phyloP scores from a whole-genome alignment of 2,329 filamentous ascomycete genomes.

The Xylogone sp. region DNA sequence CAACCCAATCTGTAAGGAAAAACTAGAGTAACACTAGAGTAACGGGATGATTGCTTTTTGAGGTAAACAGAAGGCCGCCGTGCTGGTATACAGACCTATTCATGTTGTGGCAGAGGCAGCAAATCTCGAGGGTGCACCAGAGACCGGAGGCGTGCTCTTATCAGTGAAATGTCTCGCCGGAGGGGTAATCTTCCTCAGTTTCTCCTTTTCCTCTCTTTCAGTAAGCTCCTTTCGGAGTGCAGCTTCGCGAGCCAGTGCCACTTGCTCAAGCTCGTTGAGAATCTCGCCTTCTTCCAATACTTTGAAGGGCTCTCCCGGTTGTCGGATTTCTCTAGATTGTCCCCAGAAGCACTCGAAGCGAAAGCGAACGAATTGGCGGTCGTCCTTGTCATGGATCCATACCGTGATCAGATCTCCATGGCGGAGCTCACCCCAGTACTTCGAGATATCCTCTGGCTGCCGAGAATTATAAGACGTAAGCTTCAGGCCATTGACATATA shows the following conservation, averaged over 20 bases:
- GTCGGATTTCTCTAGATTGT: constrained; percentile 16
- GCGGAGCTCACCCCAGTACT: constrained; percentile 65
- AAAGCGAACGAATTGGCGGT: constrained; percentile 23
- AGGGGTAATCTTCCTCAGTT: not conserved
- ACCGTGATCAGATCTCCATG: constrained; percentile 75
- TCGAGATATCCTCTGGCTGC: constrained; percentile 45
- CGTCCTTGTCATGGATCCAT: constrained; percentile 48
- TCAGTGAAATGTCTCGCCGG: not conserved
- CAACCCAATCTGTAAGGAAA: too few species aligned
- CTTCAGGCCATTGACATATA: constrained; percentile 70
- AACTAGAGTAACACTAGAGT: too few species aligned
- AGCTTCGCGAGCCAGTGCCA: constrained; percentile 17
- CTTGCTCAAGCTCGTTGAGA: constrained; percentile 19
- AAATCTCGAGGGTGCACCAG: not conserved
- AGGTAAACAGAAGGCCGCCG: too few species aligned
- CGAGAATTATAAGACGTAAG: constrained; percentile 55
- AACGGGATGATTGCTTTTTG: too few species aligned
- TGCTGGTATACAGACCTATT: too few species aligned
- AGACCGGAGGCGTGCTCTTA: not conserved
- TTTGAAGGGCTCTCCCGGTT: constrained; percentile 14
- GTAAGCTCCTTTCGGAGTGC: constrained; percentile 1
- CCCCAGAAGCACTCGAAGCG: constrained; percentile 28
- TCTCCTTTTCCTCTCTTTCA: not conserved
- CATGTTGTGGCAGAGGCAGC: not conserved
- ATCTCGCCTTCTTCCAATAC: constrained; percentile 12